phyloP scores from a whole-genome alignment of 2,329 filamentous ascomycete genomes.

The Sarocladium kiliense region DNA sequence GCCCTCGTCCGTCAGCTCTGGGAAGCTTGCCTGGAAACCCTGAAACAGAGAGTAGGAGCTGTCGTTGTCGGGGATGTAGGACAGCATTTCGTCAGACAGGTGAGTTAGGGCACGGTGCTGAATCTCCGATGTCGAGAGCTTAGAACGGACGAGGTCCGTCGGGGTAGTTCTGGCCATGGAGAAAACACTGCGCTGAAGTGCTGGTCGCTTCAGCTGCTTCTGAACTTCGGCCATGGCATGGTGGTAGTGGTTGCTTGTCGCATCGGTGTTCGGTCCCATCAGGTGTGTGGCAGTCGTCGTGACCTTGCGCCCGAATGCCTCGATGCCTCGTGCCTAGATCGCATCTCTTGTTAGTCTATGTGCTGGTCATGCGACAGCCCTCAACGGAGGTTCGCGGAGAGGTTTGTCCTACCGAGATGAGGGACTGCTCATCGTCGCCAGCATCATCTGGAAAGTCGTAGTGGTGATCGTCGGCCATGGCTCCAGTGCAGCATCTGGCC shows the following conservation, averaged over 20 bases:
- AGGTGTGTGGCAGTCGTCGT: constrained; percentile 89
- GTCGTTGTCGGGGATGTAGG: constrained; percentile 80
- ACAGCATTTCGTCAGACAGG: constrained; percentile 83
- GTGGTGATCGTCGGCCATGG: constrained; percentile 39
- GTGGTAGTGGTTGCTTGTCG: constrained; percentile 66
- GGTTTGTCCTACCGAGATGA: constrained; percentile 31
- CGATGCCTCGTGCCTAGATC: constrained; percentile 73
- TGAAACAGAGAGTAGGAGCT: constrained; percentile 92
- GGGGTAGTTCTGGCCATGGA: constrained; percentile 86
- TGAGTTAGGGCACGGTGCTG: constrained; percentile 87
- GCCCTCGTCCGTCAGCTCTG: constrained; percentile 62
- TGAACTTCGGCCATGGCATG: constrained; percentile 84
- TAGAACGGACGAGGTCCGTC: constrained; percentile 89
- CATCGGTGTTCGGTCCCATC: constrained; percentile 59
- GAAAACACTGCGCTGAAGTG: constrained; percentile 84
- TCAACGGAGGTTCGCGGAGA: not conserved
- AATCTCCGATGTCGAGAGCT: constrained; percentile 85
- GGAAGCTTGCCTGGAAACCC: constrained; percentile 88
- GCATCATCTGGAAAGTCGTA: constrained; percentile 42
- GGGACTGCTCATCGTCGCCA: constrained; percentile 43
- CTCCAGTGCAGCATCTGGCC: constrained; percentile 11
- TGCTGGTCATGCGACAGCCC: constrained; percentile 24
- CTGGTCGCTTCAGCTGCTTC: constrained; percentile 78
- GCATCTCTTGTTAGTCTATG: constrained; percentile 9
- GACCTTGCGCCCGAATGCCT: constrained; percentile 91